Evolutionary conservation across 108 stramenopile genomes (phyloP).

Genomic region (Nitzschia putrida): DNA sequence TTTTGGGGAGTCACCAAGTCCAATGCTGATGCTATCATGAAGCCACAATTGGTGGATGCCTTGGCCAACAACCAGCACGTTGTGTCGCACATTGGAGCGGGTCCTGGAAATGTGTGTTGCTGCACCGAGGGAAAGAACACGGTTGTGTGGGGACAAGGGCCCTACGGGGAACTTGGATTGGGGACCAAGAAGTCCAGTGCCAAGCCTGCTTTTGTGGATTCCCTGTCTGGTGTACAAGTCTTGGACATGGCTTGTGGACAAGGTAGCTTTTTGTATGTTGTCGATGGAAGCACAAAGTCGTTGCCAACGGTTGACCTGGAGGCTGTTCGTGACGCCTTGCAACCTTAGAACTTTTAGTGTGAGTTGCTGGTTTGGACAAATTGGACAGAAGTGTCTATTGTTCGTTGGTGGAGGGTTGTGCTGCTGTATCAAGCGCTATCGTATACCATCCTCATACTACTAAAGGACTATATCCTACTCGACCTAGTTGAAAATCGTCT

Average conservation of each 20-base stretch:
- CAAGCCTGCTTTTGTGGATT: constrained; percentile 79
- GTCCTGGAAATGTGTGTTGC: constrained; percentile 66
- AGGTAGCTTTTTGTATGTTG: constrained; percentile 77
- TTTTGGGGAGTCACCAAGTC: constrained; percentile 81
- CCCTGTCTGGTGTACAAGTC: constrained; percentile 56
- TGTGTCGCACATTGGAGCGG: constrained; percentile 63
- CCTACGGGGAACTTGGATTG: constrained; percentile 76
- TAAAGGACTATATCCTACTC: too few relatives aligned
- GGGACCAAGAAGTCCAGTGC: constrained; percentile 71
- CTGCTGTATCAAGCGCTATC: too few relatives aligned
- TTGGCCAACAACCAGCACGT: constrained; percentile 87
- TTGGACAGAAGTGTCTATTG: too few relatives aligned
- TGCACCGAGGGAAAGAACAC: constrained; percentile 70
- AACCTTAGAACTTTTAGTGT: constrained; percentile 2
- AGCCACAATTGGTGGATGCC: constrained; percentile 70
- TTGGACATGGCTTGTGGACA: constrained; percentile 74
- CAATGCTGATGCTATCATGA: constrained; percentile 81
- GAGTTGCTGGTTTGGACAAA: too few relatives aligned
- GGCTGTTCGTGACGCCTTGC: constrained; percentile 49
- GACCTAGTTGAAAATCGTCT: too few relatives aligned
- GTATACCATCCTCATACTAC: too few relatives aligned
- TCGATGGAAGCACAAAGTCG: constrained; percentile 56
- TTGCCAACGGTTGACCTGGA: constrained; percentile 56
- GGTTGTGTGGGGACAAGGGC: constrained; percentile 85
- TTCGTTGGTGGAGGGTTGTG: too few relatives aligned